These are phyloP conservation scores for Penicillium odoratum DNA, from an alignment of 495 filamentous ascomycete genomes.

Conservation along the genomic window DNA sequence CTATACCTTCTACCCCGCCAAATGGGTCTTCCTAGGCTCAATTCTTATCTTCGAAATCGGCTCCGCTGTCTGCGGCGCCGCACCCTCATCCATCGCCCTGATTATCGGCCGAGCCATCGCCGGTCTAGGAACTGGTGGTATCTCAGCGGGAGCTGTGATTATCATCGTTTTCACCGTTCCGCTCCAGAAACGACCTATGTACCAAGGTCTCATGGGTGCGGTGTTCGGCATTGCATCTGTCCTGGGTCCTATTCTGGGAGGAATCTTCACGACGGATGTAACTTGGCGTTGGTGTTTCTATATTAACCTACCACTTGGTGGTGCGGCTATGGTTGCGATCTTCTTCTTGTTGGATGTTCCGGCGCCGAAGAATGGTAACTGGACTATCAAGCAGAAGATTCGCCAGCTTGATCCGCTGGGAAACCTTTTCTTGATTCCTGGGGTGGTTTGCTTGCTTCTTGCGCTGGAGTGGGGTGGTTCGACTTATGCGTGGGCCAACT, in stretches of 20 bases:
- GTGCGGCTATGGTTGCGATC: conserved; percentile 34
- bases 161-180: conserved; percentile 59
- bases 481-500: conserved; percentile 31
- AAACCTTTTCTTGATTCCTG: conserved; percentile 25
- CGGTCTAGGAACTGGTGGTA: conserved; percentile 42
- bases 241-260: conserved; percentile 38
- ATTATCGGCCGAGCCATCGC: conserved; percentile 63
- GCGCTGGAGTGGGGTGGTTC: conserved; percentile 44
- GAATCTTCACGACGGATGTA: conserved; percentile 25
- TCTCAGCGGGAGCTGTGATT: conserved; percentile 50
- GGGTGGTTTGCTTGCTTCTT: conserved; percentile 35
- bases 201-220: conserved; percentile 42
- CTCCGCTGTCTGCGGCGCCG: conserved; percentile 61
- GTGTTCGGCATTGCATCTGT: conserved; percentile 58
- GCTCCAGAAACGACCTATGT: conserved; percentile 52
- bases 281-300: conserved; percentile 47
- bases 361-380: conserved; percentile 23
- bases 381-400: conserved; percentile 30
- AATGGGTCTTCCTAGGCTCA: conserved; percentile 39
- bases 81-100: conserved; percentile 56
- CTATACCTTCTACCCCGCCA: conserved; percentile 46
- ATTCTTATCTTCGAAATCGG: conserved; percentile 51
- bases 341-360: conserved; percentile 42
- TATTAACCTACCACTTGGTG: conserved; percentile 55
- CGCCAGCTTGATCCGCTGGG: conserved; percentile 36